These are phyloP conservation scores for Aspergillus calidoustus DNA, from an alignment of 2,329 filamentous ascomycete genomes.

Conservation along the genomic window DNA sequence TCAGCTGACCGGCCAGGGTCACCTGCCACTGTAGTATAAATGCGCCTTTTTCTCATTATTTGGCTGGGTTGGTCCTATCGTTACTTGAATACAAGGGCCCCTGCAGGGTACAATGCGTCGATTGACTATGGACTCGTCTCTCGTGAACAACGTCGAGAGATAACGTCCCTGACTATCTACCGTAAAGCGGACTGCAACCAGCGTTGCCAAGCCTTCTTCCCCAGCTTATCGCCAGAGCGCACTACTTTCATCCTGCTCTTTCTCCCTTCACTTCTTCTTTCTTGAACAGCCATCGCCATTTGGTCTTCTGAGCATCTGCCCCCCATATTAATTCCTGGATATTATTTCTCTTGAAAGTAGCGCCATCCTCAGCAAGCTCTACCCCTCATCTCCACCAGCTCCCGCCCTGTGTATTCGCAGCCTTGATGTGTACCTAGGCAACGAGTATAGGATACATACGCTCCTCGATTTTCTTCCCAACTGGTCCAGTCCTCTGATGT, in stretches of 20 bases:
- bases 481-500: background rate
- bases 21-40: conserved; percentile 6
- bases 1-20: conserved; percentile 10
- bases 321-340: background rate
- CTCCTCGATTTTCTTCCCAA: background rate
- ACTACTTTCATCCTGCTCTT: conserved; percentile 14
- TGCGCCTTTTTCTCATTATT: background rate
- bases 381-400: background rate
- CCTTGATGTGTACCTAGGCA: conserved; percentile 1
- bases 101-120: background rate
- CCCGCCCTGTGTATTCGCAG: background rate
- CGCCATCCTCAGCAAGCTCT: background rate
- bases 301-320: background rate
- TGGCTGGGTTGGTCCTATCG: background rate
- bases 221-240: conserved; percentile 22
- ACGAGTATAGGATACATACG: conserved; percentile 1
- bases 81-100: background rate
- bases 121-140: background rate
- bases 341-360: background rate
- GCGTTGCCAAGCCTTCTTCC: conserved; percentile 20
- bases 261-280: background rate
- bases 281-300: background rate
- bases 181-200: background rate
- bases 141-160: background rate
- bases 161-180: conserved; percentile 4